phyloP scores from a whole-genome alignment of 805 yeast genomes.

The Starmerella potacharoeniae region DNA sequence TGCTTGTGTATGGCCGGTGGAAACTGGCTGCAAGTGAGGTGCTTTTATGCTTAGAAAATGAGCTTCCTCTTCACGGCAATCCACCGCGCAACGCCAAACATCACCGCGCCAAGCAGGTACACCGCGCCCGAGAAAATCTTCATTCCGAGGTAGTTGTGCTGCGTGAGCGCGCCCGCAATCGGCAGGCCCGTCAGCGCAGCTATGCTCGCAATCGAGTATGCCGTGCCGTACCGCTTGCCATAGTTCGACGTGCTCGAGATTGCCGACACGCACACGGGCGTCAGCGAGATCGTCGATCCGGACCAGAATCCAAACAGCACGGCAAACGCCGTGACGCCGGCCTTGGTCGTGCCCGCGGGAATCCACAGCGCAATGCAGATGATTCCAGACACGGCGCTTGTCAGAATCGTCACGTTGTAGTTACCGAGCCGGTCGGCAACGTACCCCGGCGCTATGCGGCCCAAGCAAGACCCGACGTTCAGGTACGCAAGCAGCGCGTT shows the following conservation, averaged over 20 bases:
- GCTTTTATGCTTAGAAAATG: constrained; percentile 1
- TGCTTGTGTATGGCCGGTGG: too few species aligned
- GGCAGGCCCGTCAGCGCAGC: constrained; percentile 33
- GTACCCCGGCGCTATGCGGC: constrained; percentile 47
- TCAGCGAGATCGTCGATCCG: constrained; percentile 41
- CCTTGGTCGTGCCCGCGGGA: constrained; percentile 37
- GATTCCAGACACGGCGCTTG: constrained; percentile 35
- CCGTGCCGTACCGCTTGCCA: constrained; percentile 60
- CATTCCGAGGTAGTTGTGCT: constrained; percentile 26
- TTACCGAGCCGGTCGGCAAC: constrained; percentile 46
- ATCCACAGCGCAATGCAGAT: constrained; percentile 47
- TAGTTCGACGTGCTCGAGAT: constrained; percentile 51
- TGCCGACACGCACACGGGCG: constrained; percentile 59
- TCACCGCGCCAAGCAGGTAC: constrained; percentile 24
- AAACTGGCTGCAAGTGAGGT: too few species aligned
- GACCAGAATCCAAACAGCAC: constrained; percentile 27
- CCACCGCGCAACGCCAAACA: constrained; percentile 24
- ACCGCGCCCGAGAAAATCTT: constrained; percentile 27
- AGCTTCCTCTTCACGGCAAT: constrained; percentile 23
- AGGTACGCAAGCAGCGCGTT: constrained; percentile 39
- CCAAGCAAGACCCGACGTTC: constrained; percentile 41
- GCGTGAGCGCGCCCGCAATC: constrained; percentile 30
- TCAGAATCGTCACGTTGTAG: constrained; percentile 43
- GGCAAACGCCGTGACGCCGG: constrained; percentile 48
- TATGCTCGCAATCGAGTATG: constrained; percentile 39